A percentile compares a stretch with the other conserved stretches of the same genome.
Conservation (phyloP, 2,329 filamentous ascomycete genomes). For the Didymellaceae sp. region DNA sequence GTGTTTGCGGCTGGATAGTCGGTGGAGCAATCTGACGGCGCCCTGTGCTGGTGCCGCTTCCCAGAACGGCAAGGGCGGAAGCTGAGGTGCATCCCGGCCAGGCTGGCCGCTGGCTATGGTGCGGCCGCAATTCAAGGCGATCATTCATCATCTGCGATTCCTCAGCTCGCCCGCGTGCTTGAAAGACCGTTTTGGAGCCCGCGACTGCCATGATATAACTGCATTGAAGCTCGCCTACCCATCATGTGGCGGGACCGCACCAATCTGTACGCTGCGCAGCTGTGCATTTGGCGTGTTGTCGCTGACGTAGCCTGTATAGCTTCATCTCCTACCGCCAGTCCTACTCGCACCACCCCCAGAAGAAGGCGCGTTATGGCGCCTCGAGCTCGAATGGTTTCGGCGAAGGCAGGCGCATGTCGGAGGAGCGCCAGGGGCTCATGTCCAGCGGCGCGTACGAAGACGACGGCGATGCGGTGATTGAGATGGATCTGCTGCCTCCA, state of each 20-base stretch:
- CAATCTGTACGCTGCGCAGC: constrained; percentile 75
- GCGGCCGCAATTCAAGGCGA: constrained; percentile 16
- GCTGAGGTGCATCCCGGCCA: constrained; percentile 6
- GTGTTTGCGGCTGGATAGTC: constrained; percentile 40
- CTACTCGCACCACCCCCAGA: constrained; percentile 91
- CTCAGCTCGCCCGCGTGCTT: constrained; percentile 3
- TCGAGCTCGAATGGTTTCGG: constrained; percentile 62
- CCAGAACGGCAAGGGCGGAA: constrained; percentile 21
- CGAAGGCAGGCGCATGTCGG: constrained; percentile 54
- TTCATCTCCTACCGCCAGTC: constrained; percentile 99
- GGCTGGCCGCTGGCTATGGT: constrained; percentile 11
- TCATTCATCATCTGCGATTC: constrained; percentile 2
- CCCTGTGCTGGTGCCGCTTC: constrained; percentile 25
- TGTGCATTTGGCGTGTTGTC: constrained; percentile 21
- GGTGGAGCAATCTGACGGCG: constrained; percentile 29
- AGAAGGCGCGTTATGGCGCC: constrained; percentile 71
- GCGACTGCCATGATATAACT: constrained; percentile 41
- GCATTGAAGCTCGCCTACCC: constrained; percentile 34
- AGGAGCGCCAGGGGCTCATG: constrained; percentile 83
- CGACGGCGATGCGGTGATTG: constrained; percentile 93
- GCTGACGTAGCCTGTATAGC: constrained; percentile 60
- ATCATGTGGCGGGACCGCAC: constrained; percentile 98
- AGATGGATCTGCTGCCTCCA: constrained; percentile 96
- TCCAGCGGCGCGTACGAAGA: constrained; percentile 78
- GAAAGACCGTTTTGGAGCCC: constrained; percentile 6